A percentile compares a stretch with the other conserved stretches of the same genome.
phyloP scores from a whole-genome alignment of 306 rosid species.

The Gleditsia sinensis region DNA sequence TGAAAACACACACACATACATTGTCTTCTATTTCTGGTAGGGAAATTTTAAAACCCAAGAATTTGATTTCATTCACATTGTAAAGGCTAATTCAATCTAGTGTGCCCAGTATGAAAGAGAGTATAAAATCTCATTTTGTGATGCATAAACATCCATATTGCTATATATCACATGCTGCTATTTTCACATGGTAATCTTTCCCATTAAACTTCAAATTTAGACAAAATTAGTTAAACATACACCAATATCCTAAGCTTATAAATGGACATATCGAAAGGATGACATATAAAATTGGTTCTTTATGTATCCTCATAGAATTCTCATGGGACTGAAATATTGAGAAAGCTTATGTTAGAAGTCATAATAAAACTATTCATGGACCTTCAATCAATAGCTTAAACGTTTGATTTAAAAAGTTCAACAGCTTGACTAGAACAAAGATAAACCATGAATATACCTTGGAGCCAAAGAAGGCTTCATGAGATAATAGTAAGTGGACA shows the following conservation, averaged over 20 bases:
- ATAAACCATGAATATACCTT: constrained; percentile 51
- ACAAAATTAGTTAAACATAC: background rate
- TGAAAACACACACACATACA: no score
- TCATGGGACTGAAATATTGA: background rate
- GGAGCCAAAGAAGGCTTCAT: constrained; percentile 99
- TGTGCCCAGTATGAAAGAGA: background rate
- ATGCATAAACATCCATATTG: background rate
- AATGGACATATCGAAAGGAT: background rate
- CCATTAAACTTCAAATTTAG: constrained; percentile 25
- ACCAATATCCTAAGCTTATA: background rate
- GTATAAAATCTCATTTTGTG: background rate
- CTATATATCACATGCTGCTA: background rate
- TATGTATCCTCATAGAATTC: constrained; percentile 13
- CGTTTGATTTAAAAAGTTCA: no score
- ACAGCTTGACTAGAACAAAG: background rate
- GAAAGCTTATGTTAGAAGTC: no score
- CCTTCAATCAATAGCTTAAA: no score
- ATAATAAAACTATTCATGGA: no score
- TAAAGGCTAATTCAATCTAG: background rate
- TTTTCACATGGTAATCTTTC: background rate
- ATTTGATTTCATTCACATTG: background rate
- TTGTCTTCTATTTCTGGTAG: no score
- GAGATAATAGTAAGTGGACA: constrained; percentile 77
- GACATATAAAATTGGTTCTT: background rate
- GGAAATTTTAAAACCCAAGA: background rate